Percentiles rank a stretch among this genome's conserved stretches.
These are phyloP conservation scores for Mentha longifolia DNA, from an alignment of 257 asterid species.

Conservation along the genomic window DNA sequence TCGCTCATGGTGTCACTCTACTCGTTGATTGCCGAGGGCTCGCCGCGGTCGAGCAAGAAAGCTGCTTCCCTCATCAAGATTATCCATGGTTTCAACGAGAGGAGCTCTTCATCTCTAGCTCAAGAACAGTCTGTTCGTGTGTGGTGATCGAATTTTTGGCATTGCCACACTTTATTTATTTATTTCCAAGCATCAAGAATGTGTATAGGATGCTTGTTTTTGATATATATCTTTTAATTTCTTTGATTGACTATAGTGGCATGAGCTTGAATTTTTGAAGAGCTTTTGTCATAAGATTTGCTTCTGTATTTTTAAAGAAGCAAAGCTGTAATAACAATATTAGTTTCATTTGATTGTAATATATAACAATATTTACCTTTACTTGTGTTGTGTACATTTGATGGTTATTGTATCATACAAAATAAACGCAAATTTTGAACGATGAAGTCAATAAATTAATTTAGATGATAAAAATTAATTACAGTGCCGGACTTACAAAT, in stretches of 20 bases:
- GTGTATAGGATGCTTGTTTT: constrained; percentile 33
- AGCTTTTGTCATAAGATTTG: constrained; percentile 49
- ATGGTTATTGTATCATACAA: too few species aligned
- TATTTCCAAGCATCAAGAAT: constrained; percentile 34
- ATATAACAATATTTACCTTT: too few species aligned
- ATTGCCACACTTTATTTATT: constrained; percentile 39
- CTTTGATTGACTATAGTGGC: constrained; percentile 36
- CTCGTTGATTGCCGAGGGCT: constrained; percentile 59
- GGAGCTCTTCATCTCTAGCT: constrained; percentile 44
- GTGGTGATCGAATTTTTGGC: constrained; percentile 51
- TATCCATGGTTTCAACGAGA: constrained; percentile 60
- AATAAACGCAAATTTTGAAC: too few species aligned
- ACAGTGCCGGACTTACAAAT: too few species aligned
- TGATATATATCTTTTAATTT: background rate
- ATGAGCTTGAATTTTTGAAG: constrained; percentile 57
- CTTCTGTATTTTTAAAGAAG: constrained; percentile 53
- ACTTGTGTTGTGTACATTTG: too few species aligned
- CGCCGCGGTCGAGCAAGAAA: constrained; percentile 62
- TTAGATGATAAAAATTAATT: too few species aligned
- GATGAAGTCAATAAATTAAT: too few species aligned
- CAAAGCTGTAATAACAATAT: constrained; percentile 12
- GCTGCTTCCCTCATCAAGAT: constrained; percentile 74
- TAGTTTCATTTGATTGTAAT: background rate
- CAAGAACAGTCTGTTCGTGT: constrained; percentile 68
- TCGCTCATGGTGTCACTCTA: constrained; percentile 63